These are phyloP conservation scores for Paracorniculantispora psalliotae DNA, from an alignment of 2,329 filamentous ascomycete species.

Conservation along the genomic window DNA sequence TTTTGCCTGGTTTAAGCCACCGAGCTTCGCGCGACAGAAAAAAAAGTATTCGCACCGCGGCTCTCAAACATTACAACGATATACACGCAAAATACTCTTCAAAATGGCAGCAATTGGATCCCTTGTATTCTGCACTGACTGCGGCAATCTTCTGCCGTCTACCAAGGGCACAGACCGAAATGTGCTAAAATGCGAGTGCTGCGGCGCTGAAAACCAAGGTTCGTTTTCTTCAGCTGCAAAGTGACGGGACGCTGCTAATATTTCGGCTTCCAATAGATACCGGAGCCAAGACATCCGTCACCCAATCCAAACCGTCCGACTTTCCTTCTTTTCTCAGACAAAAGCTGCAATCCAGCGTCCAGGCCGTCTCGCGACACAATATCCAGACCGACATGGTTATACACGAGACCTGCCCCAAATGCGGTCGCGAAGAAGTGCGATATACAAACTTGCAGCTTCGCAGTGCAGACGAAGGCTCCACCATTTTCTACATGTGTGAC, in stretches of 20 bases:
- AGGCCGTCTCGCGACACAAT: conserved; percentile 73
- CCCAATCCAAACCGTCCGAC: conserved; percentile 79
- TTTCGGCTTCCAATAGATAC: conserved; percentile 50
- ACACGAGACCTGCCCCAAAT: conserved; percentile 70
- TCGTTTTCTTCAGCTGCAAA: conserved; percentile 18
- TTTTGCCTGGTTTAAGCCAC: background rate
- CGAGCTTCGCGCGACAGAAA: background rate
- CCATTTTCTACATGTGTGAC: conserved; percentile 83
- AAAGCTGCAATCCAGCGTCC: conserved; percentile 77
- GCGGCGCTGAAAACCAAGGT: conserved; percentile 82
- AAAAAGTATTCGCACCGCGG: conserved; percentile 6
- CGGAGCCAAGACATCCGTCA: conserved; percentile 69
- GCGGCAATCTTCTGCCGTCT: conserved; percentile 81
- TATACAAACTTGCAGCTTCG: conserved; percentile 83
- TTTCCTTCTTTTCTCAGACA: conserved; percentile 87
- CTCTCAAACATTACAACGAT: conserved; percentile 1
- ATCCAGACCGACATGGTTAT: conserved; percentile 67
- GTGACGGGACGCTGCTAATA: background rate
- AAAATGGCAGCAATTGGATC: conserved; percentile 85
- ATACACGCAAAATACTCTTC: conserved; percentile 14
- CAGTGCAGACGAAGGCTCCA: conserved; percentile 91
- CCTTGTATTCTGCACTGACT: conserved; percentile 87
- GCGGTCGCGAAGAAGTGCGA: conserved; percentile 74
- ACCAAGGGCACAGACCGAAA: conserved; percentile 73
- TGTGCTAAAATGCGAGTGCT: conserved; percentile 77